Percentiles rank a stretch among this genome's conserved stretches.
Evolutionary conservation across 2,329 filamentous ascomycete genomes (phyloP).

Genomic region (Microcyclospora tardicrescens): DNA sequence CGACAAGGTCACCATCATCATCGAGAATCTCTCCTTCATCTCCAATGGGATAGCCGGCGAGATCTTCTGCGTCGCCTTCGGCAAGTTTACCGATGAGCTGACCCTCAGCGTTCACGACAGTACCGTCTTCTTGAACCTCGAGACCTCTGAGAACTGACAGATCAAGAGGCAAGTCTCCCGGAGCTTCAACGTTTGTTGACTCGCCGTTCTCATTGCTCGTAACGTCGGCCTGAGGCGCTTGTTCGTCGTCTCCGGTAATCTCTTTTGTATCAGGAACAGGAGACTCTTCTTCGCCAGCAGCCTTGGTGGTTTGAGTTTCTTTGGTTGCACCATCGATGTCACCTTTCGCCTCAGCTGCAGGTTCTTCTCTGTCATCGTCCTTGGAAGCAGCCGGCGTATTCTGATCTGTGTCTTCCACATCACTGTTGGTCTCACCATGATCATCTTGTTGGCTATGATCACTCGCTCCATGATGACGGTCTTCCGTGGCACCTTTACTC

Average conservation of each 20-base stretch:
- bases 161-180: conserved; percentile 28
- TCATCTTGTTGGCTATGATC: too few species aligned
- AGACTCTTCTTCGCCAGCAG: conserved; percentile 21
- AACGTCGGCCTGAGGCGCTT: conserved; percentile 18
- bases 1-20: conserved; percentile 42
- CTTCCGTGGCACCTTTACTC: too few species aligned
- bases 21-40: conserved; percentile 44
- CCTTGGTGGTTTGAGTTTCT: conserved; percentile 18
- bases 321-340: conserved; percentile 23
- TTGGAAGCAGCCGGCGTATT: conserved; percentile 26
- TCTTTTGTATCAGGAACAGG: conserved; percentile 20
- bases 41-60: conserved; percentile 39
- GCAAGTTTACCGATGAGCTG: conserved; percentile 36
- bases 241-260: conserved; percentile 20
- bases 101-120: conserved; percentile 39
- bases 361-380: conserved; percentile 12
- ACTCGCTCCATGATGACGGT: too few species aligned
- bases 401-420: conserved; percentile 9
- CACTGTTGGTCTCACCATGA: too few species aligned
- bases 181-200: conserved; percentile 18
- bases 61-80: conserved; percentile 41
- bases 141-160: conserved; percentile 37
- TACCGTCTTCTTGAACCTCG: conserved; percentile 42
- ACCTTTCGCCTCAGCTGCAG: conserved; percentile 21
- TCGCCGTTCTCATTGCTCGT: conserved; percentile 13